Base-by-base conservation (phyloP, 805 yeast species). In the Phaffomyces antillensis region DNA sequence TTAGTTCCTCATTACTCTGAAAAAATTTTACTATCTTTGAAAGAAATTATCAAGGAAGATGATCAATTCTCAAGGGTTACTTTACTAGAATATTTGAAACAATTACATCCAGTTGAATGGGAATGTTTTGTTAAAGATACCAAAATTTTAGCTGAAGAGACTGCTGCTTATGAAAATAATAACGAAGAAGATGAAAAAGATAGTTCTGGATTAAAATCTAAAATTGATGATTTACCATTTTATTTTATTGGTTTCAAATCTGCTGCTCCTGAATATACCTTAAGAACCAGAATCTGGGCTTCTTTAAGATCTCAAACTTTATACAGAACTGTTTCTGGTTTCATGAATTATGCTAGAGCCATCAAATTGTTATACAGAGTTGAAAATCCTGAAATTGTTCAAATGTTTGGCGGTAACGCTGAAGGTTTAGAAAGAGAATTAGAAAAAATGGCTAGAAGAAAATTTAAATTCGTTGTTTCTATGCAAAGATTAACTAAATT, bases 221-320 rank as follows among this genome's bases (percentile, higher is more conserved):
- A 89, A 75, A 83, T 84, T 61, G 96, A 86, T 63, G 96, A 90
- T 59, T 71, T 87, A 59, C 96, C 97, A 47, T 91, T 88, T 72
- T 88, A 87, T 72, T 86, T 96, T 66, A 86, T 91, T 63, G 99
- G 98, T 66, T 91, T 88, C 81, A 91, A 93, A 71, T 81, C 95
- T 58, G 96, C 97, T 57, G 95, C 96, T 48, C 97, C 97, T 34
- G 96, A 90, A 65, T 93, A 87, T 70, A 87, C 96, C 45, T 71
- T 93, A 61, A 83, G 99, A 72, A 93, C 98, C 10, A 78, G 99
- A 72, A 88, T 91, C 56, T 91, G 99, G 99, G 99, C 99, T 36
- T 91, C 98, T 25, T 77, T 93, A 59, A 81, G 99, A 70, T 85
- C 96, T 36, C 99, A 91, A 73, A 93, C 99, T 32, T 72, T 91